Conservation (phyloP, 495 filamentous ascomycete species). For the Chaetomium fimeti region DNA sequence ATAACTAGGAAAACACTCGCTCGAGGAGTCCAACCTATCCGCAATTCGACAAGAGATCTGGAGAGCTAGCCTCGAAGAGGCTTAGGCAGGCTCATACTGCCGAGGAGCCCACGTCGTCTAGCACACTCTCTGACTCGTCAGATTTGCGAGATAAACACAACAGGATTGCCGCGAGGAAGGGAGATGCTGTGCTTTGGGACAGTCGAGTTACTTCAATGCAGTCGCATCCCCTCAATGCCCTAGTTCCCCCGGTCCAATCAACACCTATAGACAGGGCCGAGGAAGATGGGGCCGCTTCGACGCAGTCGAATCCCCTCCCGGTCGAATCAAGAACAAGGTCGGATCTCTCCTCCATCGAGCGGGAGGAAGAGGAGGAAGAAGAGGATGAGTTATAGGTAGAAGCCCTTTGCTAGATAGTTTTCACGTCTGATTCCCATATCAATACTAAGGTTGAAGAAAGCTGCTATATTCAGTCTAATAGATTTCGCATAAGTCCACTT, state of each 20-base stretch:
- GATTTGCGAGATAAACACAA: slow-evolving; percentile 17
- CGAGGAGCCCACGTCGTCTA: slow-evolving; percentile 11
- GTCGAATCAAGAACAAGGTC: slow-evolving; percentile 10
- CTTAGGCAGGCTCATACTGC: slow-evolving; percentile 9
- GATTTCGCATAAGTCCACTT: slow-evolving; percentile 2
- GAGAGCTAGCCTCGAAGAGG: slow-evolving; percentile 17
- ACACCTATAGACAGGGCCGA: slow-evolving; percentile 8
- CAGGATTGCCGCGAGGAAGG: slow-evolving; percentile 17
- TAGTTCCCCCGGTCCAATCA: slow-evolving; percentile 10
- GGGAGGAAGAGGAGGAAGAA: too few species aligned
- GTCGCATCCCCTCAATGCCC: slow-evolving; percentile 5
- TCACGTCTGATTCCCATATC: slow-evolving; percentile 15
- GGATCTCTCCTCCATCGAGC: slow-evolving; percentile 16
- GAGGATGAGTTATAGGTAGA: slow-evolving; percentile 10
- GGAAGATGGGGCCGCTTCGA: slow-evolving; percentile 15
- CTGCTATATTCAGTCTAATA: slow-evolving; percentile 9
- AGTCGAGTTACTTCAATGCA: slow-evolving; percentile 9
- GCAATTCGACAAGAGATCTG: slow-evolving; percentile 21
- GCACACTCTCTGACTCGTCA: slow-evolving; percentile 10
- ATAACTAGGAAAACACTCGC: slow-evolving; percentile 16
- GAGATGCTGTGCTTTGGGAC: slow-evolving; percentile 19
- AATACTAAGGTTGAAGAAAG: slow-evolving; percentile 13
- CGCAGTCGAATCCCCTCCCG: slow-evolving; percentile 14
- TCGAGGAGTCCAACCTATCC: slow-evolving; percentile 7
- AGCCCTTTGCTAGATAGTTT: slow-evolving; percentile 13